phyloP scores from a whole-genome alignment of 2,329 filamentous ascomycete species.

The Xylaria sp. region DNA sequence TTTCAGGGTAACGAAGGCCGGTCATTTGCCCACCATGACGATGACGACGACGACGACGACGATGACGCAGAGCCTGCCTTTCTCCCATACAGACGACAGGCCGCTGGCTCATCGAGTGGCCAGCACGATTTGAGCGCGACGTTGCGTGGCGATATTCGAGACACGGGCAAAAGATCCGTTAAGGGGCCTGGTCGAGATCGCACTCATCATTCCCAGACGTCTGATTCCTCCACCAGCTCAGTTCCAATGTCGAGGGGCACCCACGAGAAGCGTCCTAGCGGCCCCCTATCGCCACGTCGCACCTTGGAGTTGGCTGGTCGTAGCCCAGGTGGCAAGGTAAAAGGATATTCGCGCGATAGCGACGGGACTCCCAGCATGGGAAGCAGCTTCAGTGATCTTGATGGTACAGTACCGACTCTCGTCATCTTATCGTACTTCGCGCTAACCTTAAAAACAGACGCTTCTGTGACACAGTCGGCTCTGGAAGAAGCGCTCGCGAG shows the following conservation, averaged over 20 bases:
- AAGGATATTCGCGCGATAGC: slow-evolving; percentile 68
- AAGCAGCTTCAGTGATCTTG: slow-evolving; percentile 87
- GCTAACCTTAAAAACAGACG: slow-evolving; percentile 63
- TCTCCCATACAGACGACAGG: slow-evolving; percentile 57
- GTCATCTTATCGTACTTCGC: slow-evolving; percentile 16
- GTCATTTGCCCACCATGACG: slow-evolving; percentile 59
- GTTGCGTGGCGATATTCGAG: slow-evolving; percentile 58
- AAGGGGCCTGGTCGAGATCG: slow-evolving; percentile 50
- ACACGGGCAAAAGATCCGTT: slow-evolving; percentile 49
- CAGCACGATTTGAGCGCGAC: slow-evolving; percentile 64
- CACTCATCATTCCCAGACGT: slow-evolving; percentile 64
- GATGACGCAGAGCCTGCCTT: slow-evolving; percentile 67
- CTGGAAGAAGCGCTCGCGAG: slow-evolving; percentile 82
- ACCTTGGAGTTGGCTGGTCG: slow-evolving; percentile 67
- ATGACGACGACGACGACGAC: slow-evolving; percentile 66
- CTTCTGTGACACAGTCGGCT: slow-evolving; percentile 82
- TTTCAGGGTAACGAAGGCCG: slow-evolving; percentile 56
- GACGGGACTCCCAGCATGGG: slow-evolving; percentile 84
- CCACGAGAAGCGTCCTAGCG: slow-evolving; percentile 52
- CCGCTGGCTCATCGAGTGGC: slow-evolving; percentile 41
- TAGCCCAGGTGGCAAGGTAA: slow-evolving; percentile 63
- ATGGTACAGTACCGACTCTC: slow-evolving; percentile 63
- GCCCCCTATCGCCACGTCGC: slow-evolving; percentile 68
- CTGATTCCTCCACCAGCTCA: slow-evolving; percentile 71
- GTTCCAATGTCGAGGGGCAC: slow-evolving; percentile 51